Evolutionary conservation across 176 grass and related monocot genomes (phyloP), one percentile per base, ranked within the genome.

Genomic region (Aegilops umbellulata): DNA sequence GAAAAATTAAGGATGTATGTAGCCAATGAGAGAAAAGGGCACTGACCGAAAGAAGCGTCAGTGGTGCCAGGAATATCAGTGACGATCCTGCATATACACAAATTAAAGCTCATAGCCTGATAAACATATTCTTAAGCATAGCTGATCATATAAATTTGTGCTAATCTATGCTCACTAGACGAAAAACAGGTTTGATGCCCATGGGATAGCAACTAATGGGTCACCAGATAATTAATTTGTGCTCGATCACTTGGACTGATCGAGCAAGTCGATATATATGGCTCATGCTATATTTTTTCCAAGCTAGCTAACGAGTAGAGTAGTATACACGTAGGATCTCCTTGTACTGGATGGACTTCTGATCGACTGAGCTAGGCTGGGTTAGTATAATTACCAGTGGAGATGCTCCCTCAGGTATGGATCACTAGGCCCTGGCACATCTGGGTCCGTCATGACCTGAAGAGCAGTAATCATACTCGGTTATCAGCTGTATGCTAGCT

Each of bases 401-500:
- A 69, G 31, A 69, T 69, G 66, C 66, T 69, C 66, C 66, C 66
- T 69, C 66, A 69, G 32, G 66, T 69, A 69, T 35, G 66, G 66
- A 38, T 69, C 66, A 22, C 66, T 69, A 20, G 66, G 66, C 20
- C 66, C 66, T 69, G 66, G 66, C 66, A 69, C 66, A 69, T 69
- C 66, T 22, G 66, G 66, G 66, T 69, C 66, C 32, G 66, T 69
- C 66, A 69, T 69, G 31, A 69, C 32, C 66, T 69, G 66, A 69
- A 69, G 66, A 69, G 34, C 66, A 58, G 53, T 19, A 58, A 58
- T 53, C 42, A 2, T 53, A 53, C 16, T 19, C 6, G 15, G 16
- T 53, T 53, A 53, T 53, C 49, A 53, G 16, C 15, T 51, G 47
- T 5, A 51, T 51, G 15, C 47, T 51, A 51, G 47, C 4, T 17